Base-by-base conservation (phyloP, 208 protist genomes). In the Borovskyia barvae region DNA sequence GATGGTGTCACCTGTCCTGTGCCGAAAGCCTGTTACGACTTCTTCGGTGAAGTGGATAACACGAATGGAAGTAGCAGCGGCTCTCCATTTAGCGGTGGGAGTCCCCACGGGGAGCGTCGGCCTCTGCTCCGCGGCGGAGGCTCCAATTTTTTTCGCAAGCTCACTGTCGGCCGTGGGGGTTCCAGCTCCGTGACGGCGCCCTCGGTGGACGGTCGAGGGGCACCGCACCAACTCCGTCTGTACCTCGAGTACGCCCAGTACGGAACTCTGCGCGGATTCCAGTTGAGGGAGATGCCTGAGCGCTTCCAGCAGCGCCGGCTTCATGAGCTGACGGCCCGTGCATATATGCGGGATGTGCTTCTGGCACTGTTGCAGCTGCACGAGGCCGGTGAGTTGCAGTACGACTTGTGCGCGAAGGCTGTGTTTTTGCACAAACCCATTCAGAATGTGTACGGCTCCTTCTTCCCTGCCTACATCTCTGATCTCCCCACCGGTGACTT, bases 281-380 rank as follows among this genome's bases (percentile, higher is more conserved):
- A 87, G 43, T 24, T 74, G 2, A 71, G 48, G 19, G 73, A 85
- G 43, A 83, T 90, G 45, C 68, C 62, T 26, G 33, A 73, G 41
- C 64, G 60, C 32, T 94, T 90, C 62, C 45, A 64, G 22, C 65
- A 55, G 53, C 55, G 20, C 0, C 72, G 76, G 14, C 71, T 97
- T 59, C 79, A 89, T 52, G 91, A 94, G 55, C 74, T 88, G 29
- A 87, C 81, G 0, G 71, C 77, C 7, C 80, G 81, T 3, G 77
- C 80, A 6, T 87, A 84, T 54, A 87, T 91, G 59, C 74, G 75
- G 25, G 80, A 96, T 52, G 88, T 94, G 9, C 76, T 96, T 19
- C 52, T 86, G 26, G 83, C 80, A 11, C 75, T 96, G 19, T 43
- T 80, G n/a, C 75, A 88, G 50, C 45, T 96, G 29, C 91, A 96